Base-by-base conservation (phyloP, 495 filamentous ascomycete species). In the Trichoderma asperelloides region DNA sequence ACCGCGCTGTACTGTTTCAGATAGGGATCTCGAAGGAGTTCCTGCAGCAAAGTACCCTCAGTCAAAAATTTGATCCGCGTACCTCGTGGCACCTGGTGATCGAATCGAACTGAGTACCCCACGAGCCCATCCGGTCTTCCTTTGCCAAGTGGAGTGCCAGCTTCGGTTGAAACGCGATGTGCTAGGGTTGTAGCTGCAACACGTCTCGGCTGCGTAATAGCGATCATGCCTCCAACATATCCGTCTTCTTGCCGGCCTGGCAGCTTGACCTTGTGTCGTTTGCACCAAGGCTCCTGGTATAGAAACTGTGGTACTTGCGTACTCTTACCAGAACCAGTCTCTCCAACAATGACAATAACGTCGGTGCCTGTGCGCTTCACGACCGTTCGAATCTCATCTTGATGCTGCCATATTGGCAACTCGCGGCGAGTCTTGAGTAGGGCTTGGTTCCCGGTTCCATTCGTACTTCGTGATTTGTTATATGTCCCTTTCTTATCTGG, bases 241-340 rank as follows among this genome's bases (percentile, higher is more conserved):
- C 85, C 74, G 2, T 85, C 83, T 64, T 86, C 67, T 64, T 77
- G 68, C 1, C 69, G 65, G 1, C 76, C 79, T 66, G 79, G 73
- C 7, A 49, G 78, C 66, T 75, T 71, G 23, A 88, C 72, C 57
- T 75, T 83, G 60, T 78, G 80, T 68, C 81, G 82, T 63, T 81
- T 84, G 73, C 90, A 94, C 91, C 94, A 98, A 25, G 83, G 76
- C 69, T 97, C 90, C 7, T 88, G 79, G 45, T 88, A 82, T 18
- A 99, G 78, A 60, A 96, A 97, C 70, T 98, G 96, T 0, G 93
- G 94, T 13, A 97, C 89, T 75, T 99, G 96, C 0, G 96, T 99
- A 81, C 89, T 93, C 78, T 99, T 99, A 72, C 96, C 96, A 43
- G 89, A 93, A 74, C 96, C 96, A 1, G 96, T 99, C 72, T 97